Evolutionary conservation across 441 rosid genomes (phyloP).

Genomic region (Populus tomentosa): DNA sequence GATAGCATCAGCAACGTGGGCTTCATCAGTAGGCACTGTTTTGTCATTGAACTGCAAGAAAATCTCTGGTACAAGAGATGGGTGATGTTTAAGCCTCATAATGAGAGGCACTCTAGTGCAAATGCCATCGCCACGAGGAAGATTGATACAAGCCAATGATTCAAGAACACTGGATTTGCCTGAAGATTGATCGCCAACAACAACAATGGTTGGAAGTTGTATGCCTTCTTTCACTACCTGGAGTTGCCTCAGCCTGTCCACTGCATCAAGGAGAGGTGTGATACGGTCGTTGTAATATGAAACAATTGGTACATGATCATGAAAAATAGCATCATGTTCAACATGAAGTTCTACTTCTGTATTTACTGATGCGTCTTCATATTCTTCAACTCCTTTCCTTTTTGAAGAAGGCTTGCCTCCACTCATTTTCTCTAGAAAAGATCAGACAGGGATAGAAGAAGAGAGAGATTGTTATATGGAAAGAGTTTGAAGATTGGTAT

Average conservation of each 20-base stretch:
- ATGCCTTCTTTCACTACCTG: constrained; percentile 25
- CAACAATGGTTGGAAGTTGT: constrained; percentile 35
- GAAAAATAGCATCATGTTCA: background rate
- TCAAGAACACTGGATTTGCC: constrained; percentile 40
- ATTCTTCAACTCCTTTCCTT: background rate
- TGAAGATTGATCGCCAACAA: constrained; percentile 35
- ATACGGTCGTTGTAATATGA: constrained; percentile 23
- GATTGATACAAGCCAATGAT: constrained; percentile 28
- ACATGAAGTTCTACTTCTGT: background rate
- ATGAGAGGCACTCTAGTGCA: constrained; percentile 26
- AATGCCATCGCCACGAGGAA: constrained; percentile 21
- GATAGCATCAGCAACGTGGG: background rate
- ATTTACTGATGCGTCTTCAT: background rate
- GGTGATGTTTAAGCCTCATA: constrained; percentile 16
- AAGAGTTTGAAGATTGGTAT: background rate
- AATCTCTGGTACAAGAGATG: background rate
- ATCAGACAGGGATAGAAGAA: background rate
- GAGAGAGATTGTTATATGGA: background rate
- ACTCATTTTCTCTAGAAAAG: background rate
- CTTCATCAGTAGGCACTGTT: background rate
- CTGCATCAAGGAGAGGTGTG: constrained; percentile 27
- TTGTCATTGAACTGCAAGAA: background rate
- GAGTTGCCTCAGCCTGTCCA: constrained; percentile 26
- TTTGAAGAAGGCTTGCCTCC: background rate
- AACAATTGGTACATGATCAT: constrained; percentile 8